Conservation (phyloP, 1,284 basidiomycete species). For the Pyrrhoderma noxium region DNA sequence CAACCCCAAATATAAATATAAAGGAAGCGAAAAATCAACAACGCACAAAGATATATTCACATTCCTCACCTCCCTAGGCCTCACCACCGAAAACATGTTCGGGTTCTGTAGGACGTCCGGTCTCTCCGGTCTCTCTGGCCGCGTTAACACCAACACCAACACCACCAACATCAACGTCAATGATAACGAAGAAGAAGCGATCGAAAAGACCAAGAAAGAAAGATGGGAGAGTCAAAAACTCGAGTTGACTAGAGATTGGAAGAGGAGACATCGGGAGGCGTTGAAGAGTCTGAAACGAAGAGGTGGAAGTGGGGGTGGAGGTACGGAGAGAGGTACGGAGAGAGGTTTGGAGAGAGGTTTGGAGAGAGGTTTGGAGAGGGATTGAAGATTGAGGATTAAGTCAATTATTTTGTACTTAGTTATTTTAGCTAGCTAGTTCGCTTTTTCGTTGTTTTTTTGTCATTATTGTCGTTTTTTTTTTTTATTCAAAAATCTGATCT, state of each 20-base stretch:
- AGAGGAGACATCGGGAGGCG: conserved; percentile 73
- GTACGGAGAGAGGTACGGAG: conserved; percentile 21
- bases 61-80: conserved; percentile 19
- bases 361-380: no score
- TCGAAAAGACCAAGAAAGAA: no score
- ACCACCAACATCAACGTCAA: no score
- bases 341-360: no score
- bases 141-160: conserved; percentile 14
- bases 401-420: no score
- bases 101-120: conserved; percentile 34
- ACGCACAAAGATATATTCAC: conserved; percentile 18
- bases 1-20: background rate
- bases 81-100: conserved; percentile 20
- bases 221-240: conserved; percentile 67
- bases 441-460: no score
- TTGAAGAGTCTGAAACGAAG: conserved; percentile 56
- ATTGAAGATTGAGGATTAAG: no score
- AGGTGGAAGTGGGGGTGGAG: conserved; percentile 36
- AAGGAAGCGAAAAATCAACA: no score
- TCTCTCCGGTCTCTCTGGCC: conserved; percentile 25
- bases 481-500: no score
- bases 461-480: no score
- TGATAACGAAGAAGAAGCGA: conserved; percentile 54
- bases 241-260: conserved; percentile 75
- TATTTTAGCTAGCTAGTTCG: no score